These are phyloP conservation scores for Kodamaea anthophila DNA, from an alignment of 1,139 yeast genomes.

Conservation along the genomic window DNA sequence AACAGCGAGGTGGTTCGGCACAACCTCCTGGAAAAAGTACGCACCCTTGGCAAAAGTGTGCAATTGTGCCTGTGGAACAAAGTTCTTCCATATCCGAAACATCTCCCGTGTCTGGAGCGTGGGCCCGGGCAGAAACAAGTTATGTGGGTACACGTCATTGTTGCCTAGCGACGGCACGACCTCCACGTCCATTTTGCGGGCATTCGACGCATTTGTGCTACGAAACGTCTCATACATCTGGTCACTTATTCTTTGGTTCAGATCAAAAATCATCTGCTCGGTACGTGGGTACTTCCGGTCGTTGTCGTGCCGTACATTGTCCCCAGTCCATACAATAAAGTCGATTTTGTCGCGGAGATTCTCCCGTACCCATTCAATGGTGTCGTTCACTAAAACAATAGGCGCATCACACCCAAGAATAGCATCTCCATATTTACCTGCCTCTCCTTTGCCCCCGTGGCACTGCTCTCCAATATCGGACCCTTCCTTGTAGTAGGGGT, in stretches of 20 bases:
- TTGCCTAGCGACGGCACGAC: slow-evolving; percentile 72
- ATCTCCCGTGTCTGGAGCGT: slow-evolving; percentile 76
- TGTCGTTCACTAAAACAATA: slow-evolving; percentile 49
- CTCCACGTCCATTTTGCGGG: slow-evolving; percentile 43
- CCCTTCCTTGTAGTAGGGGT: slow-evolving; percentile 57
- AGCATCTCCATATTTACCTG: slow-evolving; percentile 73
- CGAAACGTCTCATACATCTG: slow-evolving; percentile 47
- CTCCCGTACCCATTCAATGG: slow-evolving; percentile 59
- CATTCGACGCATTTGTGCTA: slow-evolving; percentile 35
- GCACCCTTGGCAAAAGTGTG: slow-evolving; percentile 73
- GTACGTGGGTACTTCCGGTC: slow-evolving; percentile 70
- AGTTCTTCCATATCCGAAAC: slow-evolving; percentile 64
- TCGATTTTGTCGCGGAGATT: slow-evolving; percentile 71
- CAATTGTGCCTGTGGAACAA: slow-evolving; percentile 72
- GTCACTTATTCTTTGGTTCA: slow-evolving; percentile 58
- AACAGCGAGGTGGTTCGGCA: slow-evolving; percentile 72
- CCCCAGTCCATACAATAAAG: slow-evolving; percentile 88
- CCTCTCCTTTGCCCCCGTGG: slow-evolving; percentile 49
- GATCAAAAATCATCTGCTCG: slow-evolving; percentile 60
- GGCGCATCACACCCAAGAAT: slow-evolving; percentile 72
- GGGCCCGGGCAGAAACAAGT: slow-evolving; percentile 78
- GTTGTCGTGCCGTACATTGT: slow-evolving; percentile 79
- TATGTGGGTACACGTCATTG: slow-evolving; percentile 87
- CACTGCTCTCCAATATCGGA: slow-evolving; percentile 46
- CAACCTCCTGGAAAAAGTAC: slow-evolving; percentile 66